Conservation (phyloP, 768 basidiomycete species). For the Macrocybe gigantea region DNA sequence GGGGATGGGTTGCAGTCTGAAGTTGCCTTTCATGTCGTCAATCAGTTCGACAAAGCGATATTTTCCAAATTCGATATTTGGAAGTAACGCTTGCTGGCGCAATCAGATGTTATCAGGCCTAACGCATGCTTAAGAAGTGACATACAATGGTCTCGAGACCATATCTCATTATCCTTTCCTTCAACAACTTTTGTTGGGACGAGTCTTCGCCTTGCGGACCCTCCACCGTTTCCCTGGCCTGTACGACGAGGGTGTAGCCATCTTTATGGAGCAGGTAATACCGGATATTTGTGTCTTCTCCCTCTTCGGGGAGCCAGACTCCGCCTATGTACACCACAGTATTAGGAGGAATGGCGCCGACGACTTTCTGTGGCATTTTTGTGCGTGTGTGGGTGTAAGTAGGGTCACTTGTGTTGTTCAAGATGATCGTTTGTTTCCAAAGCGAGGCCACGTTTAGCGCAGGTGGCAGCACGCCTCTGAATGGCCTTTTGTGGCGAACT, state of each 20-base stretch:
- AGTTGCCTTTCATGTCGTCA: constrained; percentile 18
- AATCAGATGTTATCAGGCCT: too few species aligned
- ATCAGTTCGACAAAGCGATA: constrained; percentile 32
- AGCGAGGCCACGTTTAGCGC: too few species aligned
- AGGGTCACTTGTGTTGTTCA: neutral
- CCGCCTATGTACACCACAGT: constrained; percentile 12
- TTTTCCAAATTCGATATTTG: constrained; percentile 24
- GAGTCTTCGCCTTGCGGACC: too few species aligned
- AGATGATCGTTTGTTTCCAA: too few species aligned
- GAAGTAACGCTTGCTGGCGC: constrained; percentile 2
- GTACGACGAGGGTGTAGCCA: constrained; percentile 10
- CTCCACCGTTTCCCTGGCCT: neutral
- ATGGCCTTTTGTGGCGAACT: too few species aligned
- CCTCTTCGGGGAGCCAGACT: neutral
- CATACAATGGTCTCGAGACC: too few species aligned
- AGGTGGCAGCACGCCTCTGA: too few species aligned
- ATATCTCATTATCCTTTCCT: too few species aligned
- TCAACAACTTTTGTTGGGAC: too few species aligned
- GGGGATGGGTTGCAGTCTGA: neutral
- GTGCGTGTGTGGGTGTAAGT: neutral
- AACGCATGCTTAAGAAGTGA: too few species aligned
- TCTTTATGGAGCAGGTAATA: constrained; percentile 7
- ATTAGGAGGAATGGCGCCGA: constrained; percentile 8
- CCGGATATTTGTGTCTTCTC: neutral
- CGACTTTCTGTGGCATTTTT: constrained; percentile 1